A percentile compares a stretch with the other conserved stretches of the same genome.
Evolutionary conservation across 495 filamentous ascomycete species (phyloP).

Genomic region (Chaetomium tenue): DNA sequence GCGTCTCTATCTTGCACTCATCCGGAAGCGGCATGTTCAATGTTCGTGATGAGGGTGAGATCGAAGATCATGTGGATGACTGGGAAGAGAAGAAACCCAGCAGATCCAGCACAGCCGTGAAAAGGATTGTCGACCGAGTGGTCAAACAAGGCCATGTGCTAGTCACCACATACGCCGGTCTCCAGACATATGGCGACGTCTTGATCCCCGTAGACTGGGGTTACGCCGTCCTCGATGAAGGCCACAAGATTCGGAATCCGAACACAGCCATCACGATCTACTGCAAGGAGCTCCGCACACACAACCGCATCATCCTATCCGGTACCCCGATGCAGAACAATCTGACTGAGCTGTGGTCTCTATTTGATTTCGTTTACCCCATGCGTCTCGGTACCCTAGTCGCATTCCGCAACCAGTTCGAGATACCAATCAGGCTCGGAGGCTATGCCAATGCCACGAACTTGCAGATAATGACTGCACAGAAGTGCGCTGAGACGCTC

Average conservation of each 20-base stretch:
- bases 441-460: conserved; percentile 94
- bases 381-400: conserved; percentile 92
- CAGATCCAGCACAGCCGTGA: conserved; percentile 60
- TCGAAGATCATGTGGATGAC: conserved; percentile 64
- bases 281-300: conserved; percentile 85
- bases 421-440: conserved; percentile 84
- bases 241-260: conserved; percentile 95
- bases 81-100: conserved; percentile 40
- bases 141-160: conserved; percentile 86
- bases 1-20: conserved; percentile 90
- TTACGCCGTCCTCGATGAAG: conserved; percentile 92
- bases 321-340: conserved; percentile 99
- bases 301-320: conserved; percentile 87
- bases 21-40: conserved; percentile 97
- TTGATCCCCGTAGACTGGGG: conserved; percentile 83
- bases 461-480: conserved; percentile 85
- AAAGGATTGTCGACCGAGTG: conserved; percentile 77
- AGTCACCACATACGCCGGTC: conserved; percentile 89
- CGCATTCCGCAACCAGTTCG: conserved; percentile 83
- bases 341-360: conserved; percentile 95
- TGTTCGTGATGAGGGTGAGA: conserved; percentile 61
- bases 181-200: conserved; percentile 79
- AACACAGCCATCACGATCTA: conserved; percentile 88
- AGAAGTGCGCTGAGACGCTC: conserved; percentile 83
- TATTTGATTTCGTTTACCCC: conserved; percentile 95